A percentile compares a stretch with the other conserved stretches of the same genome.
Conservation (phyloP, 305 asterid species). For the Striga hermonthica region DNA sequence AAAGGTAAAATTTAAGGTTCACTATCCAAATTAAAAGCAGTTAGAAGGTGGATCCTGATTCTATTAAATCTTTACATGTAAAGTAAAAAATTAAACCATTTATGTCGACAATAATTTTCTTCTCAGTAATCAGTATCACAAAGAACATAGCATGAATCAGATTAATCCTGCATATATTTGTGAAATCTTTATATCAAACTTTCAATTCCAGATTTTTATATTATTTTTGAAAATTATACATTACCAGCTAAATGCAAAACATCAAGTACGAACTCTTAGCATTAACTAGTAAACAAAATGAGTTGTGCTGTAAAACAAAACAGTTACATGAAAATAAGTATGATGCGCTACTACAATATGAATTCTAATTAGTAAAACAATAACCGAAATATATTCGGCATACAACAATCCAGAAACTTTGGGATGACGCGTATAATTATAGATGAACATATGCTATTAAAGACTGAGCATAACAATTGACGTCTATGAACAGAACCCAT, state of each 20-base stretch:
- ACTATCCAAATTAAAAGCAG: not conserved
- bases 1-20: not conserved
- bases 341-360: not conserved
- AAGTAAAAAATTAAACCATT: not conserved
- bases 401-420: too few relatives aligned
- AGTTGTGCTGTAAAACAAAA: slow-evolving; percentile 3
- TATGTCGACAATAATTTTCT: not conserved
- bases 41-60: not conserved
- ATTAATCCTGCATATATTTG: not conserved
- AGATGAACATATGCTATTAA: slow-evolving; percentile 1
- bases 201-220: not conserved
- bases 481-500: slow-evolving; percentile 11
- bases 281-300: not conserved
- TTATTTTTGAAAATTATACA: not conserved
- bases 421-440: not conserved
- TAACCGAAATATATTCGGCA: too few relatives aligned
- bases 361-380: not conserved
- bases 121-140: not conserved
- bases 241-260: not conserved
- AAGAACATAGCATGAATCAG: not conserved
- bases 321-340: not conserved
- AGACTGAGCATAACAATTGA: slow-evolving; percentile 6
- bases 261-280: not conserved
- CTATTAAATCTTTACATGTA: not conserved
- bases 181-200: not conserved